Evolutionary conservation across 148 eudicot genomes (phyloP).

Genomic region (Salicornia ramosissima): DNA sequence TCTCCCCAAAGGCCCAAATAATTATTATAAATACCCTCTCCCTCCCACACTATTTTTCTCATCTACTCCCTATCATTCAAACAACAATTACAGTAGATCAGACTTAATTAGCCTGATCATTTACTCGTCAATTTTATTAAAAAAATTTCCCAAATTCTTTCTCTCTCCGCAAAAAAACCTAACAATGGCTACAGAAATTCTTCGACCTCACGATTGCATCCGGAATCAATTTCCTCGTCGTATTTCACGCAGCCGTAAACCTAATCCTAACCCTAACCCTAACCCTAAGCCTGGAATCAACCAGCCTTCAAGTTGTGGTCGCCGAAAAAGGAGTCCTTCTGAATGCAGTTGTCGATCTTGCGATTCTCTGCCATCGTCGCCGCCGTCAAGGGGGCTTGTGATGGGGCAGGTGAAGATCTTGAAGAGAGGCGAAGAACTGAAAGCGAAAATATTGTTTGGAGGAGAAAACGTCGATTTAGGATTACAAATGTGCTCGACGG

Average conservation of each 20-base stretch:
- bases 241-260: slow-evolving; percentile 3
- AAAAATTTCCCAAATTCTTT: background rate
- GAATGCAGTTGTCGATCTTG: slow-evolving; percentile 1
- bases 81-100: too few relatives aligned
- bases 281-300: slow-evolving; percentile 7
- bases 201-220: slow-evolving; percentile 32
- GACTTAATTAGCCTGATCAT: too few relatives aligned
- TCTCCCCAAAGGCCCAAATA: too few relatives aligned
- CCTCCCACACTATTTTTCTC: background rate
- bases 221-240: slow-evolving; percentile 12
- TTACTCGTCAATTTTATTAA: background rate
- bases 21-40: background rate
- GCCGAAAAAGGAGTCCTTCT: slow-evolving; percentile 37
- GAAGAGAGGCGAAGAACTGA: slow-evolving; percentile 43
- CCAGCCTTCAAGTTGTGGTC: slow-evolving; percentile 19
- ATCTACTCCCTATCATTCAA: background rate
- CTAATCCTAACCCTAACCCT: slow-evolving; percentile 5
- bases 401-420: slow-evolving; percentile 47
- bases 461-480: slow-evolving; percentile 18
- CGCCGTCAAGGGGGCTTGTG: slow-evolving; percentile 20
- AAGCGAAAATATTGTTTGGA: slow-evolving; percentile 17
- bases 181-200: slow-evolving; percentile 36
- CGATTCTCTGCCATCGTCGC: slow-evolving; percentile 9
- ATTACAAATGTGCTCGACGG: slow-evolving; percentile 31
- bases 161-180: background rate